Base-by-base conservation (phyloP, 1,284 basidiomycete species). In the Spongiforma sp. region DNA sequence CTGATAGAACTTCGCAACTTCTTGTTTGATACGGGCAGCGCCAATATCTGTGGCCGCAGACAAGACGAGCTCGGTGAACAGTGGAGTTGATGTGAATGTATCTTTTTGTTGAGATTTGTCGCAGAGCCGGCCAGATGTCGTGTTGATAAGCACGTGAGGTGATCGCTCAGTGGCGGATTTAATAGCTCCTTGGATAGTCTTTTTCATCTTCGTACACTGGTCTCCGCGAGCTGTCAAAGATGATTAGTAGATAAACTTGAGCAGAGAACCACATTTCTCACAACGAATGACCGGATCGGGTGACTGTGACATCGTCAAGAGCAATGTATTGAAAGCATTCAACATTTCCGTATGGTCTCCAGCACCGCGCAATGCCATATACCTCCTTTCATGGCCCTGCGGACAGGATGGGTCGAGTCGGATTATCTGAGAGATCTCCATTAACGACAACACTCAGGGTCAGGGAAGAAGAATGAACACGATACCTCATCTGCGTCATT, bases 111-210 rank as follows among this genome's bases (percentile, higher is more conserved):
- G 15, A 11, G 33, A 8, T 36, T 59, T 59, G 33, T 57, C 30
- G 26, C 24, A 5, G 39, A 66, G 54, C n/a, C 62, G 41, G 14
- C 65, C 65, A 2, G 61, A 48, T 1, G 19, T 7, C 11, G 65
- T 60, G 21, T 67, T n/a, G 5, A 67, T 67, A 26, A 67, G 59
- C 1, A 67, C 32, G 2, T 34, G 66, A 4, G 66, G 66, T 7
- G n/a, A n/a, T 15, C 41, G 43, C n/a, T 28, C 62, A 4, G 58
- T 50, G 9, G 46, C 14, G 19, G 56, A 19, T 17, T 46, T 48
- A 33, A 67, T n/a, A 0, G 21, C 65, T 10, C 2, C 33, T 30
- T 19, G 50, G 24, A 67, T 67, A 3, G n/a, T 34, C 5, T 4
- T 15, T 28, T 26, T 59, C 3, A 39, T 53, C 21, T 36, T 12